These are phyloP conservation scores for Eimeria acervulina DNA, from an alignment of 169 alveolate species.

Conservation along the genomic window DNA sequence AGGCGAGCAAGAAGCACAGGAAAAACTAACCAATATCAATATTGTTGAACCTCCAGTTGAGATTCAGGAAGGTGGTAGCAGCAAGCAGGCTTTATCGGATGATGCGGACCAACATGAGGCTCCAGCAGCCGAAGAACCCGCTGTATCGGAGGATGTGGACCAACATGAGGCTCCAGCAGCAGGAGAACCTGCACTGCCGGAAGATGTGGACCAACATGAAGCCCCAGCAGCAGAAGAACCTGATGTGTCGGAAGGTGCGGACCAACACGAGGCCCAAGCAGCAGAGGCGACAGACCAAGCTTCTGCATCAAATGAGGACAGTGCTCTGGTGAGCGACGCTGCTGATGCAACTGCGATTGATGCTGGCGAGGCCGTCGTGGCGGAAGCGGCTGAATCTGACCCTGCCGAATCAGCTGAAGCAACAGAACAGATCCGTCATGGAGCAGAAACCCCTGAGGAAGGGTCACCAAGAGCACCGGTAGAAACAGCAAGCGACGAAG, in stretches of 20 bases:
- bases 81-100: constrained; percentile 18
- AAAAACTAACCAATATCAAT: not conserved
- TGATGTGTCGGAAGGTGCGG: not conserved
- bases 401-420: not conserved
- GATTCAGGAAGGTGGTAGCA: not conserved
- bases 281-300: not conserved
- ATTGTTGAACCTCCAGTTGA: not conserved
- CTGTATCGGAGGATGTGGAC: not conserved
- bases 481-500: not conserved
- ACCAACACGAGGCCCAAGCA: not conserved
- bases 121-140: not conserved
- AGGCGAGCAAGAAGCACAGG: not conserved
- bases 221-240: not conserved
- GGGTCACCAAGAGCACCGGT: constrained; percentile 6
- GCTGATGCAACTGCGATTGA: not conserved
- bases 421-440: not conserved
- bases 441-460: not conserved
- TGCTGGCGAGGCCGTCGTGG: not conserved
- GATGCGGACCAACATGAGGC: not conserved
- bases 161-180: not conserved
- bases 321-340: not conserved
- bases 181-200: too few species aligned
- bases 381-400: not conserved
- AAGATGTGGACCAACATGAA: not conserved
- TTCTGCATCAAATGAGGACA: not conserved